These are phyloP conservation scores for Fusarium abutilonis DNA, from an alignment of 2,329 filamentous ascomycete species.

Conservation along the genomic window DNA sequence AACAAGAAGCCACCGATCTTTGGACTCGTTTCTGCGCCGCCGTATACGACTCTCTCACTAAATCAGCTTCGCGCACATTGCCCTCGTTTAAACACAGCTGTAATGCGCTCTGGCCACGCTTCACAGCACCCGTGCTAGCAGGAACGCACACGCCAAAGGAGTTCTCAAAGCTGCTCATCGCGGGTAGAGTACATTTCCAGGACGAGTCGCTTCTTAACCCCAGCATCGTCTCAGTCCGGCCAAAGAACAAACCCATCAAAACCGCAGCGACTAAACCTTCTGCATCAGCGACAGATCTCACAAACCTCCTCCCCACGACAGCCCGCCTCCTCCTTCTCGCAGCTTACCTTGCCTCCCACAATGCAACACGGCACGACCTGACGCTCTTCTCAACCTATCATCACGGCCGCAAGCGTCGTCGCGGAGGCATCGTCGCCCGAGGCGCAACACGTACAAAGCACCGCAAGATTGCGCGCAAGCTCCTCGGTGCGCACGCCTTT, in stretches of 20 bases:
- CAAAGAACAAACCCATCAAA: constrained; percentile 10
- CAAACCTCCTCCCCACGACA: constrained; percentile 72
- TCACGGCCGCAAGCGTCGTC: constrained; percentile 61
- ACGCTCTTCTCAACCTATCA: constrained; percentile 79
- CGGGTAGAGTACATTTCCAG: constrained; percentile 74
- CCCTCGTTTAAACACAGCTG: constrained; percentile 76
- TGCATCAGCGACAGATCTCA: constrained; percentile 56
- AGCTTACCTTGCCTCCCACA: constrained; percentile 84
- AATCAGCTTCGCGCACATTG: constrained; percentile 82
- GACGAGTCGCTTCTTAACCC: constrained; percentile 76
- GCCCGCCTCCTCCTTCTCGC: constrained; percentile 79
- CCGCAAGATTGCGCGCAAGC: constrained; percentile 78
- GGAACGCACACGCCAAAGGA: constrained; percentile 81
- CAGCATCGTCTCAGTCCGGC: constrained; percentile 60
- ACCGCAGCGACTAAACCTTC: constrained; percentile 18
- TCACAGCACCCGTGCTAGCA: constrained; percentile 79
- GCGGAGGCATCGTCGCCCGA: constrained; percentile 55
- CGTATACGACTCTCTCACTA: constrained; percentile 86
- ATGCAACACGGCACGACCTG: constrained; percentile 76
- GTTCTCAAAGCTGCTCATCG: constrained; percentile 84
- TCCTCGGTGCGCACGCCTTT: constrained; percentile 81
- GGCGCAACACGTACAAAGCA: constrained; percentile 59
- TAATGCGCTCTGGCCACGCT: constrained; percentile 82
- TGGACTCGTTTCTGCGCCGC: constrained; percentile 85
- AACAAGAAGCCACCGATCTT: constrained; percentile 70